These are phyloP conservation scores for Lecanicillium sp. DNA, from an alignment of 2,329 filamentous ascomycete genomes.

Conservation along the genomic window DNA sequence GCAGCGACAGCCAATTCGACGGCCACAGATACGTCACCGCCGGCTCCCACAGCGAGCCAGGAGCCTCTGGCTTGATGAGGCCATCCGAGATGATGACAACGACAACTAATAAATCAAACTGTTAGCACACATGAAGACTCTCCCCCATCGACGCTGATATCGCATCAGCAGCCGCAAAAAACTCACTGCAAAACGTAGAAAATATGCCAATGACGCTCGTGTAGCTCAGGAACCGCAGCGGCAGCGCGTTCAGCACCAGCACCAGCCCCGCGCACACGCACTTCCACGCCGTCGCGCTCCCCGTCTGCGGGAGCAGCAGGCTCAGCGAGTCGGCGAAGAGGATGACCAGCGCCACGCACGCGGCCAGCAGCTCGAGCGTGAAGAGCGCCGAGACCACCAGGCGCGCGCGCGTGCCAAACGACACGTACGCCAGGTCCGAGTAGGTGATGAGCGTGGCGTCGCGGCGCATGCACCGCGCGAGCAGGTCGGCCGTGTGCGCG, in stretches of 20 bases:
- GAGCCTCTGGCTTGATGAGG: slow-evolving; percentile 69
- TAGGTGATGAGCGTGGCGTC: slow-evolving; percentile 86
- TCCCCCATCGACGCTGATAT: too few relatives aligned
- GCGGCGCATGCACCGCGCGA: slow-evolving; percentile 83
- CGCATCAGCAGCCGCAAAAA: background rate
- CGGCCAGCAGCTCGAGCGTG: slow-evolving; percentile 77
- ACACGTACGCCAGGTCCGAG: slow-evolving; percentile 86
- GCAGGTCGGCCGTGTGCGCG: slow-evolving; percentile 75
- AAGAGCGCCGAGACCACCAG: slow-evolving; percentile 81
- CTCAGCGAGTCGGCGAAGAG: slow-evolving; percentile 90
- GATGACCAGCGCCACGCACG: slow-evolving; percentile 83
- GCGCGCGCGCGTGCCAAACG: slow-evolving; percentile 77
- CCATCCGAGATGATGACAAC: slow-evolving; percentile 78
- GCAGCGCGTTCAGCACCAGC: slow-evolving; percentile 77
- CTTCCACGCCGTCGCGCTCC: slow-evolving; percentile 71
- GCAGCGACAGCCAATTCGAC: slow-evolving; percentile 77
- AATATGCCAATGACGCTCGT: slow-evolving; percentile 92
- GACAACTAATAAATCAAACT: slow-evolving; percentile 54
- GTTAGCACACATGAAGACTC: slow-evolving; percentile 3
- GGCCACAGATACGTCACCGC: slow-evolving; percentile 78
- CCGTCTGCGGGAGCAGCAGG: slow-evolving; percentile 65
- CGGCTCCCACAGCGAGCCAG: slow-evolving; percentile 78
- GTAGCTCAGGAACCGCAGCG: slow-evolving; percentile 76
- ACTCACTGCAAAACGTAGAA: slow-evolving; percentile 79
- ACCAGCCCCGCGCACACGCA: slow-evolving; percentile 72